Evolutionary conservation across 805 yeast genomes (phyloP).

Genomic region (Metschnikowia shivogae): DNA sequence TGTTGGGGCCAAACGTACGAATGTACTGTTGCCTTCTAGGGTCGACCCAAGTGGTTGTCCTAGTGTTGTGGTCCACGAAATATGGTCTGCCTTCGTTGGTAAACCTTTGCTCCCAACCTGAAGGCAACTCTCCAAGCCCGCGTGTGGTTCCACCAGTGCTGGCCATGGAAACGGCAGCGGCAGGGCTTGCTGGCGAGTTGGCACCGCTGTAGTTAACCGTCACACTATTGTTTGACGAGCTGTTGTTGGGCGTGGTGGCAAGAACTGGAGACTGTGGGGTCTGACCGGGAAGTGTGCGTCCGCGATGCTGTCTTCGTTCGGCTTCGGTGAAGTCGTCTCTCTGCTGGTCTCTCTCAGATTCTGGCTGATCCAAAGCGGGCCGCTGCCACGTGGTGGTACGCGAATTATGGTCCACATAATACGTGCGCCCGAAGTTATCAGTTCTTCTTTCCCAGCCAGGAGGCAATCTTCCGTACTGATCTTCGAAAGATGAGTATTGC

Average conservation of each 20-base stretch:
- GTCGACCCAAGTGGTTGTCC: constrained; percentile 99
- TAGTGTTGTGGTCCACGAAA: constrained; percentile 98
- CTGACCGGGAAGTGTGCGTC: constrained; percentile 80
- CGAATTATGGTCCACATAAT: constrained; percentile 96
- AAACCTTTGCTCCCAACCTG: constrained; percentile 98
- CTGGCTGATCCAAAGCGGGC: constrained; percentile 80
- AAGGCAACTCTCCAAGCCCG: constrained; percentile 93
- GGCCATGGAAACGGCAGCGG: constrained; percentile 65
- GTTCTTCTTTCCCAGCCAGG: constrained; percentile 99
- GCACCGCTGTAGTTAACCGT: constrained; percentile 43
- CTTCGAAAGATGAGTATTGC: constrained; percentile 91
- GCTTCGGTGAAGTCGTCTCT: constrained; percentile 71
- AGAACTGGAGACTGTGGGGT: constrained; percentile 30
- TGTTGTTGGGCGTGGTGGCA: constrained; percentile 17
- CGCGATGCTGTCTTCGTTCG: constrained; percentile 87
- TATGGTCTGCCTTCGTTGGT: constrained; percentile 98
- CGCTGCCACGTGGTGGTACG: constrained; percentile 99
- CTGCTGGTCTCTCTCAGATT: constrained; percentile 61
- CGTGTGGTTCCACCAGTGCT: constrained; percentile 88
- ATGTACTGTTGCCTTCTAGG: constrained; percentile 98
- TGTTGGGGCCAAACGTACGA: constrained; percentile 85
- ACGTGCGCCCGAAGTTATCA: constrained; percentile 94
- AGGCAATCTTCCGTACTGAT: constrained; percentile 92
- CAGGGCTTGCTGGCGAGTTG: constrained; percentile 55
- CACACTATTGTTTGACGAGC: constrained; percentile 39